Base-by-base conservation (phyloP, 495 filamentous ascomycete genomes). In the Emericellopsis terricola region DNA sequence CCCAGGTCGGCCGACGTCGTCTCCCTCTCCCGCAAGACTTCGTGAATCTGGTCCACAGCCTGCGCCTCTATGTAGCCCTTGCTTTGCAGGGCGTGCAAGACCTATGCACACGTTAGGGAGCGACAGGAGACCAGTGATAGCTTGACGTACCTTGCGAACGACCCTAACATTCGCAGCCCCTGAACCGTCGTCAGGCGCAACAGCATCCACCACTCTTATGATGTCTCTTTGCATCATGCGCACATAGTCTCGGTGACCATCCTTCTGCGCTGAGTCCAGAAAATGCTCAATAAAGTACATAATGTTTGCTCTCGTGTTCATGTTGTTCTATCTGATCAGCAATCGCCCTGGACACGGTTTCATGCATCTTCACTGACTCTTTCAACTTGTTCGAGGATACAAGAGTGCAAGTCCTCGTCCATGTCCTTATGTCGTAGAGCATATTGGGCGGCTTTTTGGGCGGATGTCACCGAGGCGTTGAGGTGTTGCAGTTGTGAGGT, bases 281-380 rank as follows among this genome's bases (percentile, higher is more conserved):
- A 99, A 76, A 40, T 84, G 77, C 50, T 96, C 87, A 48, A 96
- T 75, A 61, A 99, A 96, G 59, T 89, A 96, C 79, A 99, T 87
- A 53, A 99, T 94, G 47, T 99, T 99, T 19, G 92, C 91, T 29
- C 87, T 66, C 30, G 75, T 93, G 58, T 99, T 99, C 78, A 96
- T 91, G 41, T 76, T 82, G 45, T 80, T 91, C 71, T 87, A 36
- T 18, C 26, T 15, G 42, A 40, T 24, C 14, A 32, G 14, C 28
- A 10, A 30, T 28, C 15, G 40, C 34, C 23, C 11, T 26, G n/a
- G n/a, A n/a, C n/a, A n/a, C n/a, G n/a, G n/a, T n/a, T n/a, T n/a
- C n/a, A n/a, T n/a, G n/a, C n/a, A n/a, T n/a, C n/a, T n/a, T 9
- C 10, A 47, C 58, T 41, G 52, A 84, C 84, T 44, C 69, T 62